phyloP scores from a whole-genome alignment of 75 land plant genomes.

The Pinus tabuliformis region DNA sequence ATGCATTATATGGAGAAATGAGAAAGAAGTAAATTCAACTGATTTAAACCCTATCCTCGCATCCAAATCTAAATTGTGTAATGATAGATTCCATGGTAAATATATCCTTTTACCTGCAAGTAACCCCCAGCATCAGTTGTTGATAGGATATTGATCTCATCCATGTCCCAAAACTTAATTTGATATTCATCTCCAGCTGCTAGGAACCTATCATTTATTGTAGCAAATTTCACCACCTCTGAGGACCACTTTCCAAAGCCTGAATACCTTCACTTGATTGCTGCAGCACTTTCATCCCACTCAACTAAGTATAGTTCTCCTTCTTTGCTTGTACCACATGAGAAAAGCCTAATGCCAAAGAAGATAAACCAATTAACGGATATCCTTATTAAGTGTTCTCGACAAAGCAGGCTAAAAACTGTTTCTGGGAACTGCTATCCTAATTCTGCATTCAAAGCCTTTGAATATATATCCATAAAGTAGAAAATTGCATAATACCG shows the following conservation, averaged over 20 bases:
- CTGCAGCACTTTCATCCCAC: conserved; percentile 77
- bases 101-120: conserved; percentile 11
- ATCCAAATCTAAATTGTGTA: not conserved
- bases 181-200: conserved; percentile 51
- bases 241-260: conserved; percentile 48
- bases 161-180: conserved; percentile 64
- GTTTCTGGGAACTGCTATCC: not conserved
- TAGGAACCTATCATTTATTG: conserved; percentile 48
- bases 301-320: conserved; percentile 66
- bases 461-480: not conserved
- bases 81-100: not conserved
- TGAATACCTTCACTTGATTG: conserved; percentile 45
- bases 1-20: no score
- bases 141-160: conserved; percentile 37
- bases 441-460: not conserved
- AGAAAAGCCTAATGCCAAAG: conserved; percentile 43
- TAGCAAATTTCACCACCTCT: conserved; percentile 62
- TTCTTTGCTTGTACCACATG: conserved; percentile 74
- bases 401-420: conserved; percentile 1
- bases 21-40: not conserved
- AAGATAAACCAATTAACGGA: not conserved
- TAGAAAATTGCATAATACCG: conserved; percentile 29
- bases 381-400: not conserved
- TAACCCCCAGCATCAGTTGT: conserved; percentile 52
- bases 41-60: not conserved